phyloP scores from a whole-genome alignment of 177 flowering plant species.

The Tripterygium wilfordii region DNA sequence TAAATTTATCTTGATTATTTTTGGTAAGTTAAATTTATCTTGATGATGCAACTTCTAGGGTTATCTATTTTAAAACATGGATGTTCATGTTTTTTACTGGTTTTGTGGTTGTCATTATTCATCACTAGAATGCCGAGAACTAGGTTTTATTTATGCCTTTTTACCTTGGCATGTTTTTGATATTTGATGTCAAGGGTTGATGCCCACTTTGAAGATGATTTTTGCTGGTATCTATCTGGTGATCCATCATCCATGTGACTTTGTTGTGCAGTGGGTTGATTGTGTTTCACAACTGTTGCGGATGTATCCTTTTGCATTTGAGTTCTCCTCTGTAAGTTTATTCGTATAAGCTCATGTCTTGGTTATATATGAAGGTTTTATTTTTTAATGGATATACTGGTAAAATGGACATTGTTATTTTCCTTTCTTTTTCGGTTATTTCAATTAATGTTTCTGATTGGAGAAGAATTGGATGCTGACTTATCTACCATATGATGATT shows the following conservation, averaged over 20 bases:
- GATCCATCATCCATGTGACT: conserved; percentile 1
- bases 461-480: conserved; percentile 8
- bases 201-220: neutral
- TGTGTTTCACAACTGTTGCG: conserved; percentile 90
- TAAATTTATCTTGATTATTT: too few relatives aligned
- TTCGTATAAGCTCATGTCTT: too few relatives aligned
- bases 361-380: neutral
- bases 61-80: too few relatives aligned
- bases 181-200: too few relatives aligned
- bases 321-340: conserved; percentile 83
- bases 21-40: too few relatives aligned
- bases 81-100: too few relatives aligned
- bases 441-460: neutral
- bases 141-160: too few relatives aligned
- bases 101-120: too few relatives aligned
- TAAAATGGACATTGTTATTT: too few relatives aligned
- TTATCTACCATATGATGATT: conserved; percentile 10
- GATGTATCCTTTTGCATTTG: conserved; percentile 98
- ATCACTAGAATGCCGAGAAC: too few relatives aligned
- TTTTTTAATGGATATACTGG: neutral
- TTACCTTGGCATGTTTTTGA: too few relatives aligned
- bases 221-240: neutral
- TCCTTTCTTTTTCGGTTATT: neutral
- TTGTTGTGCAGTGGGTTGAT: conserved; percentile 84
- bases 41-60: too few relatives aligned